These are phyloP conservation scores for Osmozyma mogii DNA, from an alignment of 805 yeast genomes.

Conservation along the genomic window DNA sequence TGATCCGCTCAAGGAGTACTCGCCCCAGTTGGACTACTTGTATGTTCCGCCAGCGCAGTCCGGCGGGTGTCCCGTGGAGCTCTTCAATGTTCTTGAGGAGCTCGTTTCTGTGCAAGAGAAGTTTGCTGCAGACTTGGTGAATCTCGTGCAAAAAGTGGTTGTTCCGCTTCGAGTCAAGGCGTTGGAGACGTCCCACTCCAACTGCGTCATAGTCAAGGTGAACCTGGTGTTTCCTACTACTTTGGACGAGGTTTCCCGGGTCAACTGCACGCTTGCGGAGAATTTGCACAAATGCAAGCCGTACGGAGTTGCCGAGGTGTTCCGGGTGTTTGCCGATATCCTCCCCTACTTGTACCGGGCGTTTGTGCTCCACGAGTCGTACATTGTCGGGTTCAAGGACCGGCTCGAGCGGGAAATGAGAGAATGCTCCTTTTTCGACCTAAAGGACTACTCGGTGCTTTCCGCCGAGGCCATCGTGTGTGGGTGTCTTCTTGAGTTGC, in stretches of 20 bases:
- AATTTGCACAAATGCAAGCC: constrained; percentile 60
- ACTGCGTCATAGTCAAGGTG: constrained; percentile 53
- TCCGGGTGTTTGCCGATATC: constrained; percentile 74
- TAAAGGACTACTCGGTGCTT: constrained; percentile 15
- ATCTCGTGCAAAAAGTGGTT: constrained; percentile 68
- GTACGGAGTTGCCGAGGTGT: constrained; percentile 65
- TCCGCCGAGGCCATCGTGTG: constrained; percentile 43
- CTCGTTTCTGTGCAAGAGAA: constrained; percentile 64
- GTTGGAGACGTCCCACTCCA: constrained; percentile 40
- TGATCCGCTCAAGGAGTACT: constrained; percentile 84
- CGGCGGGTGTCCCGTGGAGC: too few species aligned
- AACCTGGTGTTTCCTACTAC: constrained; percentile 90
- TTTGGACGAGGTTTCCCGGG: constrained; percentile 85
- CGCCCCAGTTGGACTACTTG: constrained; percentile 76
- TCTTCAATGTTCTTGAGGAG: constrained; percentile 44
- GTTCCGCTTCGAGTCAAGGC: constrained; percentile 72
- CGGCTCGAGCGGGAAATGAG: constrained; percentile 32
- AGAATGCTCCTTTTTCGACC: neutral
- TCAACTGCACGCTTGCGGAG: constrained; percentile 77
- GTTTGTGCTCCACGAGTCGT: constrained; percentile 90
- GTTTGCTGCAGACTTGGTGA: constrained; percentile 63
- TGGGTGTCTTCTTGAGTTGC: constrained; percentile 58
- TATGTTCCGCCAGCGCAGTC: constrained; percentile 51
- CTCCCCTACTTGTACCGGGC: constrained; percentile 91
- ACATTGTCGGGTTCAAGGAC: constrained; percentile 58